A percentile compares a stretch with the other conserved stretches of the same genome.
These are phyloP conservation scores for Xylariaceae sp. DNA, from an alignment of 2,329 filamentous ascomycete genomes.

Conservation along the genomic window DNA sequence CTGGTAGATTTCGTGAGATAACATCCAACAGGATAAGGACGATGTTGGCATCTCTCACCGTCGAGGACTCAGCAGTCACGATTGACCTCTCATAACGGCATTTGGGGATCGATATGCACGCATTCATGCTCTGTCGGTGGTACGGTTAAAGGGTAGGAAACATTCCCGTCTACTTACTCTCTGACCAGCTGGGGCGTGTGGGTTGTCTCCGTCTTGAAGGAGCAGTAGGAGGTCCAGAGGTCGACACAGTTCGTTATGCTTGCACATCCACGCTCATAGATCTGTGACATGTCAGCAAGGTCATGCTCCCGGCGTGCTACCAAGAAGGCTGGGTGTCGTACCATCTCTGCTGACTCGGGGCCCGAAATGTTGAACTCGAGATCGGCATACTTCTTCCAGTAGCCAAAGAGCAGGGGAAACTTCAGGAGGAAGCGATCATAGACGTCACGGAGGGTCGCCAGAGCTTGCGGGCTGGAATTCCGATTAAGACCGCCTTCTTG, in stretches of 20 bases:
- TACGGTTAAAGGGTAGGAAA: slow-evolving; percentile 62
- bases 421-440: slow-evolving; percentile 93
- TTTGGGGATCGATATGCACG: slow-evolving; percentile 21
- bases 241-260: slow-evolving; percentile 92
- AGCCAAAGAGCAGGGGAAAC: slow-evolving; percentile 92
- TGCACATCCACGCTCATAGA: slow-evolving; percentile 91
- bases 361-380: slow-evolving; percentile 95
- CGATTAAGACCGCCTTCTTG: slow-evolving; percentile 91
- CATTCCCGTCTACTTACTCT: slow-evolving; percentile 87
- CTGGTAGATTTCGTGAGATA: slow-evolving; percentile 61
- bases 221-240: slow-evolving; percentile 94
- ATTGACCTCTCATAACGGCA: slow-evolving; percentile 16
- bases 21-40: slow-evolving; percentile 48
- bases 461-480: slow-evolving; percentile 91
- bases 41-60: slow-evolving; percentile 67
- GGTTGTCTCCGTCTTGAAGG: slow-evolving; percentile 95
- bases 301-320: too few relatives aligned
- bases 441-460: slow-evolving; percentile 75
- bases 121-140: slow-evolving; percentile 30
- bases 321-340: too few relatives aligned
- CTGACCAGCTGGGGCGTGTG: slow-evolving; percentile 91
- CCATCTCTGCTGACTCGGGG: slow-evolving; percentile 95
- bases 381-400: slow-evolving; percentile 99
- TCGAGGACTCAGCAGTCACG: slow-evolving; percentile 34
- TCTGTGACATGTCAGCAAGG: slow-evolving; percentile 42